Percentiles rank a stretch among this genome's conserved stretches.
phyloP scores from a whole-genome alignment of 495 filamentous ascomycete species.

The Aspergillus baeticus region DNA sequence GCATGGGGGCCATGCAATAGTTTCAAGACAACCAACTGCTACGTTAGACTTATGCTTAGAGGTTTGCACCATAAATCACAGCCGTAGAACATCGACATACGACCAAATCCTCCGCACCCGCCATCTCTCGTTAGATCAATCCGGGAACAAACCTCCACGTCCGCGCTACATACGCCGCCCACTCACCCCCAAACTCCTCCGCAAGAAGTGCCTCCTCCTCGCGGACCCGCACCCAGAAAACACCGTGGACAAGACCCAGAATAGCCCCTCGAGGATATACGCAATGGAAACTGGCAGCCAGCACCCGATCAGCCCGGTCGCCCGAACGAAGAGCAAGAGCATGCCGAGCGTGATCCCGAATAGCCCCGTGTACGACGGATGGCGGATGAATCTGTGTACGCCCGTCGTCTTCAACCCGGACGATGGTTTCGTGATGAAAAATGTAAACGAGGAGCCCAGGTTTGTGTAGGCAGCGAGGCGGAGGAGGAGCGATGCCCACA shows the following conservation, averaged over 20 bases:
- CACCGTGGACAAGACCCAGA: not conserved
- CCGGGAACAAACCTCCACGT: not conserved
- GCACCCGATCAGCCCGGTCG: not conserved
- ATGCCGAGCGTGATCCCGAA: not conserved
- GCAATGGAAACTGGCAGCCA: too few species aligned
- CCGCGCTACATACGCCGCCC: not conserved
- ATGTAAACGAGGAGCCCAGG: constrained; percentile 3
- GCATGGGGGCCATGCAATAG: too few species aligned
- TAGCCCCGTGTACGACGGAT: constrained; percentile 1
- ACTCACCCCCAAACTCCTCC: not conserved
- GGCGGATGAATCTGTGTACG: not conserved
- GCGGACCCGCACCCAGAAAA: not conserved
- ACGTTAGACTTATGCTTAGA: too few species aligned
- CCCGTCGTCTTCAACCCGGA: not conserved
- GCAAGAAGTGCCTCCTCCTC: not conserved
- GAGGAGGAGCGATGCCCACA: not conserved
- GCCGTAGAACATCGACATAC: too few species aligned
- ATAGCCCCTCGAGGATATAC: not conserved
- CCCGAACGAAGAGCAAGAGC: not conserved
- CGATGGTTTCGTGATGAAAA: not conserved
- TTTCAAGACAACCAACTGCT: too few species aligned
- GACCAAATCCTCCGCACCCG: too few species aligned
- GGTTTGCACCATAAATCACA: too few species aligned
- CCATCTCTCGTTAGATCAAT: too few species aligned
- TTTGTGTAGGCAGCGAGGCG: not conserved